Conservation (phyloP, 2,329 filamentous ascomycete species). For the Diaporthe velutina region DNA sequence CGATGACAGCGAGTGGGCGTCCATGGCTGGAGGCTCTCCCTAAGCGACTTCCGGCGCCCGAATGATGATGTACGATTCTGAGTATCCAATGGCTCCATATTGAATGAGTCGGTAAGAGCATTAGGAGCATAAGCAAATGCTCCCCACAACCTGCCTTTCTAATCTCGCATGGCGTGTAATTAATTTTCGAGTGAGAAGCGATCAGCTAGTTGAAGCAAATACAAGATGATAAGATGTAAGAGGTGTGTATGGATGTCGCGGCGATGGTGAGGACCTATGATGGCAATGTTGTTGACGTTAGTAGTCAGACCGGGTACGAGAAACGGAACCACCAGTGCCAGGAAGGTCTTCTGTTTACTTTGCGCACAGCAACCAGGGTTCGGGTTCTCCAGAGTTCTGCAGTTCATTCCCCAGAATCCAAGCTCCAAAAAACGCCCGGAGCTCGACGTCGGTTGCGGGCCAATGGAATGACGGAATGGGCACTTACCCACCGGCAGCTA, state of each 20-base stretch:
- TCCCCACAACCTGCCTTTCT: background rate
- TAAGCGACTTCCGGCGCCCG: background rate
- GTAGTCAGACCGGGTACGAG: background rate
- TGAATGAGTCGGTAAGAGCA: constrained; percentile 12
- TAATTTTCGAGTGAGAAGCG: background rate
- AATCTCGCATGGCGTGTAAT: background rate
- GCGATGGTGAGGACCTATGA: background rate
- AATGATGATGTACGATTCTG: background rate
- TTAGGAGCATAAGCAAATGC: constrained; percentile 27
- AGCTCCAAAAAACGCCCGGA: constrained; percentile 12
- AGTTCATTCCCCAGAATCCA: constrained; percentile 4
- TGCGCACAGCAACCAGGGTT: constrained; percentile 19
- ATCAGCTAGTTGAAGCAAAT: background rate
- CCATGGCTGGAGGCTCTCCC: constrained; percentile 52
- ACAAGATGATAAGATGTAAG: background rate
- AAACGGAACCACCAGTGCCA: background rate
- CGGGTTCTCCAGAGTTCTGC: background rate
- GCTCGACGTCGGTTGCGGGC: constrained; percentile 20
- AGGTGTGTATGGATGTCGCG: background rate
- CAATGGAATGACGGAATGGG: constrained; percentile 24
- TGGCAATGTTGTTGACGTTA: constrained; percentile 10
- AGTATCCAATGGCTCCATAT: constrained; percentile 32
- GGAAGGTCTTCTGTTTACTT: constrained; percentile 17
- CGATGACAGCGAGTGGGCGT: constrained; percentile 62
- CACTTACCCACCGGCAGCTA: background rate